A percentile compares a stretch with the other conserved stretches of the same genome.
Conservation (phyloP, 805 yeast genomes). For the Suhomyces xylopsoci region DNA sequence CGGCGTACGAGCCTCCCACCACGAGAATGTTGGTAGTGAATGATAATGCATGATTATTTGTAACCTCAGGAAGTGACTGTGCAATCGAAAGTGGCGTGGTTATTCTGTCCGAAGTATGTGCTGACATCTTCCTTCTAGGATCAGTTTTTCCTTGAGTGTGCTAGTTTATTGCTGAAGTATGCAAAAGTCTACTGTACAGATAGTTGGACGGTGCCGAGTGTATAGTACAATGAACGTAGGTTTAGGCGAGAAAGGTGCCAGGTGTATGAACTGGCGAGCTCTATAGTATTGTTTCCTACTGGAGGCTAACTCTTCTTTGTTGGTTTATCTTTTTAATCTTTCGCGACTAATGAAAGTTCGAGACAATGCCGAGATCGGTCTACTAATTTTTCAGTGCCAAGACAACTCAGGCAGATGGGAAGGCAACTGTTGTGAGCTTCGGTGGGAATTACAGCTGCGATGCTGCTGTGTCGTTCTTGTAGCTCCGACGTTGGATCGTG, state of each 20-base stretch:
- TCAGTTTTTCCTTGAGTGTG: too few species aligned
- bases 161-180: too few species aligned
- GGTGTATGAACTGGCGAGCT: not conserved
- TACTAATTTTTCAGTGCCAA: not conserved
- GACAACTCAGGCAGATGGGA: not conserved
- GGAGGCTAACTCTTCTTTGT: not conserved
- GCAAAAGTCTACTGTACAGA: too few species aligned
- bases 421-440: not conserved
- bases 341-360: not conserved
- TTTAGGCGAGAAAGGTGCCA: not conserved
- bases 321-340: not conserved
- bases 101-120: not conserved
- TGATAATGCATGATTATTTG: not conserved
- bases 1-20: slow-evolving; percentile 44
- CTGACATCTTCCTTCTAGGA: not conserved
- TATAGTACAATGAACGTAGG: not conserved
- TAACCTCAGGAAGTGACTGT: not conserved
- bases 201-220: too few species aligned
- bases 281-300: not conserved
- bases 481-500: not conserved
- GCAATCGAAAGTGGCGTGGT: slow-evolving; percentile 3
- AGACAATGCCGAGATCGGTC: not conserved
- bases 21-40: slow-evolving; percentile 35
- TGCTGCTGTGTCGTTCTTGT: not conserved
- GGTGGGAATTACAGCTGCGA: not conserved